Evolutionary conservation across 1,284 basidiomycete genomes (phyloP).

Genomic region (Leccinum subspadiceum): DNA sequence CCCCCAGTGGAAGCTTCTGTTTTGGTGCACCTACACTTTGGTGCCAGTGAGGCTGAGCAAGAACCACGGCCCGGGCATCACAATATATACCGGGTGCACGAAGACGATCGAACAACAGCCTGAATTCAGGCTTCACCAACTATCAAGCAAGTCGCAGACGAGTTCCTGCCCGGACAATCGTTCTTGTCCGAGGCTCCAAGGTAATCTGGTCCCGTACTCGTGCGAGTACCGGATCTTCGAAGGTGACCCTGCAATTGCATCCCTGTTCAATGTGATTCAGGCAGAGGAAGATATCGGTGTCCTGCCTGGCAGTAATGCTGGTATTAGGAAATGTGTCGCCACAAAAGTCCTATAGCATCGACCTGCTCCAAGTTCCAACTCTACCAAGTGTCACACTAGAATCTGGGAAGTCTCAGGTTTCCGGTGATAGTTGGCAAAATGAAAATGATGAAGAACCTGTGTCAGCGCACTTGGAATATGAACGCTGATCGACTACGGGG

Average conservation of each 20-base stretch:
- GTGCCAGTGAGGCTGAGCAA: neutral
- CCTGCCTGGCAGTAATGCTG: neutral
- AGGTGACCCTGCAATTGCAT: neutral
- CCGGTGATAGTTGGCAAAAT: neutral
- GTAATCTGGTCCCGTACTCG: neutral
- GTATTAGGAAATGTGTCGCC: neutral
- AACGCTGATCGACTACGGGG: neutral
- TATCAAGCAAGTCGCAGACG: neutral
- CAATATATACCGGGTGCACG: neutral
- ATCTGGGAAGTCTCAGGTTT: neutral
- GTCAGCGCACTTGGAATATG: neutral
- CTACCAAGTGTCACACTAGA: neutral
- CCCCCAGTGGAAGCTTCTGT: neutral
- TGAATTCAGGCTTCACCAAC: neutral
- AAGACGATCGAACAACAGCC: neutral
- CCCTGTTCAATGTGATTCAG: neutral
- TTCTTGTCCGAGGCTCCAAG: neutral
- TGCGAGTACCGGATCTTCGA: neutral
- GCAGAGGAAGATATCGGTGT: neutral
- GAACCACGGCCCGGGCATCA: neutral
- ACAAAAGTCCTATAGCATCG: neutral
- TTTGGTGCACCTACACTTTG: neutral
- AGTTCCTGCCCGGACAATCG: neutral
- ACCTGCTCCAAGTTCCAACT: neutral
- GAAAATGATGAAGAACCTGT: neutral